phyloP scores from a whole-genome alignment of 2,329 filamentous ascomycete species.

The Pyricularia grisea region DNA sequence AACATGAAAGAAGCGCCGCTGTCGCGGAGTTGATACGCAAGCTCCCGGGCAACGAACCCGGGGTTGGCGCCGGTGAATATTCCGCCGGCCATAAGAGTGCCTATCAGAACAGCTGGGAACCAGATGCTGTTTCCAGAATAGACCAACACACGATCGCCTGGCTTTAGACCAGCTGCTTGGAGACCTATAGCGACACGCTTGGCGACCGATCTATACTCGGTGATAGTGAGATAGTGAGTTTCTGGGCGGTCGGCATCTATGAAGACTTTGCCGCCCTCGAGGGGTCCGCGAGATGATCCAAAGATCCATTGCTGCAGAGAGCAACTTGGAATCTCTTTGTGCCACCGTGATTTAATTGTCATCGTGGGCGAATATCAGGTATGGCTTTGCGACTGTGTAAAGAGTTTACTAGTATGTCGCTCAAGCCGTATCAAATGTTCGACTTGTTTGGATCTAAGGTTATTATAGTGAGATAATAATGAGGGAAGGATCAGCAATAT shows the following conservation, averaged over 20 bases:
- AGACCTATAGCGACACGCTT: conserved; percentile 66
- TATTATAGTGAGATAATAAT: neutral
- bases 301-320: conserved; percentile 49
- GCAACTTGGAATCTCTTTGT: conserved; percentile 30
- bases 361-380: conserved; percentile 18
- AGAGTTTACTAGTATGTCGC: neutral
- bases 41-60: conserved; percentile 51
- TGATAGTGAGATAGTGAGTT: conserved; percentile 54
- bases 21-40: conserved; percentile 68
- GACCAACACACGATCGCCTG: conserved; percentile 62
- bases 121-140: conserved; percentile 68
- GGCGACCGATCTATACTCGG: conserved; percentile 58
- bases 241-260: conserved; percentile 60
- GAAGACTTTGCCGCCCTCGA: conserved; percentile 37
- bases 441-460: neutral
- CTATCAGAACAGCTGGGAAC: conserved; percentile 62
- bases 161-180: conserved; percentile 50
- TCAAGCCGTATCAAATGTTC: neutral
- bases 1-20: conserved; percentile 60
- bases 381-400: neutral
- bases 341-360: conserved; percentile 39
- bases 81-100: conserved; percentile 67
- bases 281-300: conserved; percentile 31
- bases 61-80: conserved; percentile 57
- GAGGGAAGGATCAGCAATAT: neutral